Conservation (phyloP, 2,329 filamentous ascomycete genomes). For the Esteya vermicola region DNA sequence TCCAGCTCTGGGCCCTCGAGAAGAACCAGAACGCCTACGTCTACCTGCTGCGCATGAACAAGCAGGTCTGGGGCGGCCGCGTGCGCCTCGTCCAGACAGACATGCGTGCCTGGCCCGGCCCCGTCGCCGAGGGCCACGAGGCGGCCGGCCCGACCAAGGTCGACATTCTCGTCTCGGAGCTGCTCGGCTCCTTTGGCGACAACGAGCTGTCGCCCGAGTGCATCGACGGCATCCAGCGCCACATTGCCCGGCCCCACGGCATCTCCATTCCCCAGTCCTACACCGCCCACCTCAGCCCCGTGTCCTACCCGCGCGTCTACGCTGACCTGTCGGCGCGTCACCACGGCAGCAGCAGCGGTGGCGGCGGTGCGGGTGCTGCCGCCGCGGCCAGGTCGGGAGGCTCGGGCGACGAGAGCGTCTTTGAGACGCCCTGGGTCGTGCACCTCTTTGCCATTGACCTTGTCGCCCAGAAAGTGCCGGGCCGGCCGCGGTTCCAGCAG, state of each 20-base stretch:
- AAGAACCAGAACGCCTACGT: conserved; percentile 99
- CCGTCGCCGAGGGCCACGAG: conserved; percentile 31
- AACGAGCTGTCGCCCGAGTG: conserved; percentile 94
- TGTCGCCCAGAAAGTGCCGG: conserved; percentile 51
- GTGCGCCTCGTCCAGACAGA: conserved; percentile 90
- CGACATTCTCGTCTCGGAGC: conserved; percentile 87
- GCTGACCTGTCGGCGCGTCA: conserved; percentile 62
- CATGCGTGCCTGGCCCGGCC: conserved; percentile 93
- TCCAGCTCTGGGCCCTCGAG: conserved; percentile 85
- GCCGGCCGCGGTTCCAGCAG: conserved; percentile 50
- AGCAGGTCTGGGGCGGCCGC: conserved; percentile 60
- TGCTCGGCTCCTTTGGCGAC: conserved; percentile 89
- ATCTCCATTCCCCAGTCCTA: conserved; percentile 92
- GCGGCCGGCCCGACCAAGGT: conserved; percentile 44
- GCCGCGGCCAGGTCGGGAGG: too few relatives aligned
- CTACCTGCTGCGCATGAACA: conserved; percentile 75
- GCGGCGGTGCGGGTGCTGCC: too few relatives aligned
- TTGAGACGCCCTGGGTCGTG: conserved; percentile 89
- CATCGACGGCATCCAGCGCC: conserved; percentile 85
- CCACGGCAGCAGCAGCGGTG: too few relatives aligned
- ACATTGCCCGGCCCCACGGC: conserved; percentile 63
- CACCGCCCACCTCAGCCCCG: conserved; percentile 85
- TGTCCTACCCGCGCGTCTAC: conserved; percentile 74
- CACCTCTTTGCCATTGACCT: conserved; percentile 84
- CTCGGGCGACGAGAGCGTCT: conserved; percentile 52